phyloP scores from a whole-genome alignment of 345 rosid genomes.

The Crucihimalaya himalaica region DNA sequence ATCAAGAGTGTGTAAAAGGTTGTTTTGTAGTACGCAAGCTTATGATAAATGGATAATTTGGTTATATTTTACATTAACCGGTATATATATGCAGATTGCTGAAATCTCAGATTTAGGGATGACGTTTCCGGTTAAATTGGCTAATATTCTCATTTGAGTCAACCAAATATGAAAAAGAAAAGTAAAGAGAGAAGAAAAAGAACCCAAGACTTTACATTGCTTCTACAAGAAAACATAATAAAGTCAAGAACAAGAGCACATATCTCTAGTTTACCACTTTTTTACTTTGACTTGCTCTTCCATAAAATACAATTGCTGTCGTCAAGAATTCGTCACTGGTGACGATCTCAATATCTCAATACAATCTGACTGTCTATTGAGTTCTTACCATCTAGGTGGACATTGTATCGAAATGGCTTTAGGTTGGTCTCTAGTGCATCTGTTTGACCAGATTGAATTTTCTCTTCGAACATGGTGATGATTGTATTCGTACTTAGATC shows the following conservation, averaged over 20 bases:
- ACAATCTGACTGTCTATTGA: not conserved
- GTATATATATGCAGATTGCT: not conserved
- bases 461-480: conserved; percentile 6
- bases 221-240: conserved; percentile 11
- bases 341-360: not conserved
- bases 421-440: conserved; percentile 1
- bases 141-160: not conserved
- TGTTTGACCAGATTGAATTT: conserved; percentile 4
- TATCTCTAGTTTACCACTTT: not conserved
- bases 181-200: not conserved
- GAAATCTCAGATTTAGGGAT: not conserved
- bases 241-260: conserved; percentile 26
- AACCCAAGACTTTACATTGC: conserved; percentile 13
- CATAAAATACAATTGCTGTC: not conserved
- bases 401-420: not conserved
- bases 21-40: conserved; percentile 1
- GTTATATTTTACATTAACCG: not conserved
- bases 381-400: conserved; percentile 4
- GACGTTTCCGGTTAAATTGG: conserved; percentile 3
- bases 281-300: conserved; percentile 24
- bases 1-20: conserved; percentile 9
- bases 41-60: conserved; percentile 18
- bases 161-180: conserved; percentile 2
- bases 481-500: not conserved
- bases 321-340: conserved; percentile 29